Base-by-base conservation (phyloP, 1,139 yeast genomes). In the Taphrina populina region DNA sequence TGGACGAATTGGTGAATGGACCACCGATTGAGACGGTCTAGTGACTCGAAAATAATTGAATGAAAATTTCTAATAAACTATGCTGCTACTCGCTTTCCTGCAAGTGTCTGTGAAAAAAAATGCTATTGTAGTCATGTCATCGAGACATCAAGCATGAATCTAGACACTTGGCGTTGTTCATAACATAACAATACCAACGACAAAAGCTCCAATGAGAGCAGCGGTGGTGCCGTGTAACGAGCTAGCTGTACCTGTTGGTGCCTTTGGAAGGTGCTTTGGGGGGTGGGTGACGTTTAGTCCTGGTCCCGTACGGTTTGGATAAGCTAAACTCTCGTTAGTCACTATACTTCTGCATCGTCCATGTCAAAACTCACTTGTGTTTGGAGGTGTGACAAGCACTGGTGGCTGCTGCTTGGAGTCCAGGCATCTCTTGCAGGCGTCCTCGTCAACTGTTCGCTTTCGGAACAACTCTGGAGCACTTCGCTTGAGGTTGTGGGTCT, bases 1-100 rank as follows among this genome's bases (percentile, higher is more conserved):
- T 49, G 32, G 32, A 49, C 23, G 40, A 39, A 7, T 26, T 49
- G 10, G 54, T 49, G n/a, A 30, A 49, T 23, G 54, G 46, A 15
- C 11, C 30, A 27, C 30, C 30, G 11, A 11, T 8, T 27, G 30
- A 27, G 8, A 11, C 8, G 11, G 30, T n/a, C n/a, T n/a, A n/a
- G n/a, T n/a, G n/a, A n/a, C n/a, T n/a, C n/a, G n/a, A n/a, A n/a
- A n/a, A n/a, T n/a, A n/a, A n/a, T n/a, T n/a, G n/a, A n/a, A n/a
- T n/a, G n/a, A n/a, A n/a, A n/a, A n/a, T n/a, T n/a, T n/a, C n/a
- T n/a, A n/a, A n/a, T n/a, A n/a, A n/a, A n/a, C n/a, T n/a, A n/a
- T n/a, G n/a, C n/a, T n/a, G n/a, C n/a, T n/a, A n/a, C n/a, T n/a
- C n/a, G n/a, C n/a, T n/a, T n/a, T n/a, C n/a, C n/a, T n/a, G n/a